Base-by-base conservation (phyloP, 2,329 filamentous ascomycete genomes). In the Thelonectria olida region DNA sequence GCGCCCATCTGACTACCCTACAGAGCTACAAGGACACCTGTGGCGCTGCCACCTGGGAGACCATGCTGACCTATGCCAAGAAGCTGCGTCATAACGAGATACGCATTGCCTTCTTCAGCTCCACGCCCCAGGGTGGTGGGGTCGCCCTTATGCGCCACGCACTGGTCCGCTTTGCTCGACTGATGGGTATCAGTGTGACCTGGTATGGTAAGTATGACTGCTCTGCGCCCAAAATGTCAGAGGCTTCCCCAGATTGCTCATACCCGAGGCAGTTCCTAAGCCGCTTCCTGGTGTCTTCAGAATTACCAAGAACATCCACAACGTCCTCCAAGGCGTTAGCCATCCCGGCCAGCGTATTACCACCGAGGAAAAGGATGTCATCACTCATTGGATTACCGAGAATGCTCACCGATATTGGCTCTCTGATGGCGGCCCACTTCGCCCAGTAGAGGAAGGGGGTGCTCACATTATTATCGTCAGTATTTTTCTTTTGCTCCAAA, bases 261-360 rank as follows among this genome's bases (percentile, higher is more conserved):
- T 2, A 67, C 41, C 23, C 2, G n/a, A 19, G 22, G 36, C 25
- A 84, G 92, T 95, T 1, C 92, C 92, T 5, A 93, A 92, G 74
- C 91, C 92, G 20, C 88, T 90, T 51, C 91, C 91, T 3, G 89
- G 90, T 13, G 88, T 95, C 10, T 96, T 96, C 77, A 84, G 91
- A 51, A 90, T 92, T 76, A 96, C 92, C 67, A 96, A 96, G 79
- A 93, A 90, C 67, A 91, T 93, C 68, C 92, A 96, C 85, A 96
- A 96, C 76, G 94, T 95, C 65, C 86, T 96, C 3, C 92, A 96
- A 78, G 92, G 92, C 8, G 92, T 94, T 39, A 88, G 88, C 39
- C 81, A 84, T 23, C 85, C 87, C 0, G 84, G 85, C 3, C 85
- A 92, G 67, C 84, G 87, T n/a, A 82, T 95, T 27, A 86, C 83